Base-by-base conservation (phyloP, 2,329 filamentous ascomycete genomes). In the Aspergillus novofumigatus region DNA sequence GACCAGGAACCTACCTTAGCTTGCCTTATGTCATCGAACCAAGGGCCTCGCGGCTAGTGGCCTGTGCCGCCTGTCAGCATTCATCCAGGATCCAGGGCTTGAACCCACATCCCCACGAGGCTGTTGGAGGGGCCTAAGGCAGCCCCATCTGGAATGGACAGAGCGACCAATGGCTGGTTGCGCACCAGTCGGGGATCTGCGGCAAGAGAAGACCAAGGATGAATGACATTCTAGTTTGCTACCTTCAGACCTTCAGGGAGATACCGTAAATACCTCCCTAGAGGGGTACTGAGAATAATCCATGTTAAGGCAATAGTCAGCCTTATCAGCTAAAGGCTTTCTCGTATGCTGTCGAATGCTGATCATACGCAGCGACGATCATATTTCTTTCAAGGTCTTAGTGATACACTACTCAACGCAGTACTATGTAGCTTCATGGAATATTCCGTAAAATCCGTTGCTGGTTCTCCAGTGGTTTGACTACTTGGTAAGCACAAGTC, bases 81-180 rank as follows among this genome's bases (percentile, higher is more conserved):
- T 38, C 32, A 21, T 45, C 21, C 7, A 45, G 44, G 44, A 26
- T 47, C 51, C 62, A 62, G 61, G 61, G 62, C 57, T 55, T 53
- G 54, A 62, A 60, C 58, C 63, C 63, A 64, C 63, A 63, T 53
- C 62, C 51, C 63, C 63, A 65, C 61, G 62, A 65, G 63, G 62
- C 62, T 63, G 57, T 58, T 62, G 58, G 53, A 6, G 11, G 29
- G 29, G 11, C 32, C 32, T 47, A 56, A 62, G 54, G 56, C 47
- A 57, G 62, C 56, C 58, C 63, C 60, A 60, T 58, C 38, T 21
- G 21, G 42, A 47, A 53, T 41, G 29, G 50, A 17, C 44, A 23
- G 47, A 49, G 48, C 53, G 45, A 25, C 57, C 60, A 56, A 62
- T 58, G 23, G 41, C 8, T 14, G 28, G 28, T 4, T 41, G 23